These are phyloP conservation scores for Cordia subcordata DNA, from an alignment of 257 asterid genomes.

Conservation along the genomic window DNA sequence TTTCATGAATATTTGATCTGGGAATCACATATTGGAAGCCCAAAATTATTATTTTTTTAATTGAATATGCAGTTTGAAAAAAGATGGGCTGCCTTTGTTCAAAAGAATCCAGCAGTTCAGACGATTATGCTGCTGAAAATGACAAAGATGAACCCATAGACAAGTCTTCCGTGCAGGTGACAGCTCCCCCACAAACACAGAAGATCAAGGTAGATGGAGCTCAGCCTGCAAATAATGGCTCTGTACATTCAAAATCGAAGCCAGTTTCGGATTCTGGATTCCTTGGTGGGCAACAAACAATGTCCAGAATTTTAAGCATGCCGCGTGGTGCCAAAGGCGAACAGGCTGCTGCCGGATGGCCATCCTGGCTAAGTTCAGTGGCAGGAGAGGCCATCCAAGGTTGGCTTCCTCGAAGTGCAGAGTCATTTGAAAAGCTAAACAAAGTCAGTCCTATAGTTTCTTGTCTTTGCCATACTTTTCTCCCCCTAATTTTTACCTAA, in stretches of 20 bases:
- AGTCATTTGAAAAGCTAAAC: constrained; percentile 54
- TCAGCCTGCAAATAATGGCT: constrained; percentile 5
- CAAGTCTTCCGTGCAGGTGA: constrained; percentile 12
- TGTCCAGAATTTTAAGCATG: constrained; percentile 27
- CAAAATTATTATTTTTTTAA: constrained; percentile 9
- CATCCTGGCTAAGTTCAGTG: constrained; percentile 67
- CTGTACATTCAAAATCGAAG: constrained; percentile 13
- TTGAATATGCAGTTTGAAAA: constrained; percentile 6
- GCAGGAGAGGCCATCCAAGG: constrained; percentile 72
- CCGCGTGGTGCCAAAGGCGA: constrained; percentile 43
- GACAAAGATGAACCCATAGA: constrained; percentile 16
- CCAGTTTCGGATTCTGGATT: constrained; percentile 25
- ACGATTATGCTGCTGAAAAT: constrained; percentile 14
- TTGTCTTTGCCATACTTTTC: neutral
- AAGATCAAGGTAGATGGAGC: constrained; percentile 10
- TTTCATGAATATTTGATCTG: neutral
- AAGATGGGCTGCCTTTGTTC: constrained; percentile 35
- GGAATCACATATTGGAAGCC: neutral
- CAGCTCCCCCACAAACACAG: constrained; percentile 20
- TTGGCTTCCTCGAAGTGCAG: constrained; percentile 64
- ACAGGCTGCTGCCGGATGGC: constrained; percentile 64
- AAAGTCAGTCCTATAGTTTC: constrained; percentile 41
- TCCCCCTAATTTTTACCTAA: neutral
- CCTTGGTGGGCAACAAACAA: constrained; percentile 21
- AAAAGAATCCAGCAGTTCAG: constrained; percentile 15